These are phyloP conservation scores for Parietichytrium sp. DNA, from an alignment of 108 stramenopile genomes.

Conservation along the genomic window DNA sequence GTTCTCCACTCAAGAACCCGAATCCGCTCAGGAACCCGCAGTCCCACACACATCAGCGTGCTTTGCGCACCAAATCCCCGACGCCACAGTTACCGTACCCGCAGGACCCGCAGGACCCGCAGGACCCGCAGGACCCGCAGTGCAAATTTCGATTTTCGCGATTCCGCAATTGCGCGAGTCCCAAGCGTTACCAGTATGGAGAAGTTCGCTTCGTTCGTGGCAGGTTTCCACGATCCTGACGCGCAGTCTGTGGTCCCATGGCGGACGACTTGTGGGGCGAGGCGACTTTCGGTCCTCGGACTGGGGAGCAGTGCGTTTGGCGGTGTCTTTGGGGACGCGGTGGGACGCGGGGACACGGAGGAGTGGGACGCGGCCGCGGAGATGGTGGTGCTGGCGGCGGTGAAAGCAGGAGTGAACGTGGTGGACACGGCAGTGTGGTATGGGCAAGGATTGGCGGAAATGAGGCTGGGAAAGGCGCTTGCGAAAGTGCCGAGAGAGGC, in stretches of 20 bases:
- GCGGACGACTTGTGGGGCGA: no score
- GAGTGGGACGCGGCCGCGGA: background rate
- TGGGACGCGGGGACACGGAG: no score
- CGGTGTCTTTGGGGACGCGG: background rate
- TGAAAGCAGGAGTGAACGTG: background rate
- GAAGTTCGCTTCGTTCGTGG: background rate
- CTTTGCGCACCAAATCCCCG: no score
- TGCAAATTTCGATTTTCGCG: no score
- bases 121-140: no score
- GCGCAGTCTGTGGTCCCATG: no score
- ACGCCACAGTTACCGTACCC: no score
- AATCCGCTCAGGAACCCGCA: no score
- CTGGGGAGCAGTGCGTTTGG: conserved; percentile 11
- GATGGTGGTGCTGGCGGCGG: background rate
- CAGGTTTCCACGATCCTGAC: background rate
- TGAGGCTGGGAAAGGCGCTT: background rate
- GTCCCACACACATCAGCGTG: no score
- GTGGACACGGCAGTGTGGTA: conserved; percentile 25
- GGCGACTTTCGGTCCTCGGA: background rate
- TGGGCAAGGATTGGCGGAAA: background rate
- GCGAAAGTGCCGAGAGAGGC: background rate
- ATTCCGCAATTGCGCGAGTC: no score
- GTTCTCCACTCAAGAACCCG: no score
- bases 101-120: no score
- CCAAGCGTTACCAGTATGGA: background rate